phyloP scores from a whole-genome alignment of 164 flowering plant species.

The Akebia trifoliata region DNA sequence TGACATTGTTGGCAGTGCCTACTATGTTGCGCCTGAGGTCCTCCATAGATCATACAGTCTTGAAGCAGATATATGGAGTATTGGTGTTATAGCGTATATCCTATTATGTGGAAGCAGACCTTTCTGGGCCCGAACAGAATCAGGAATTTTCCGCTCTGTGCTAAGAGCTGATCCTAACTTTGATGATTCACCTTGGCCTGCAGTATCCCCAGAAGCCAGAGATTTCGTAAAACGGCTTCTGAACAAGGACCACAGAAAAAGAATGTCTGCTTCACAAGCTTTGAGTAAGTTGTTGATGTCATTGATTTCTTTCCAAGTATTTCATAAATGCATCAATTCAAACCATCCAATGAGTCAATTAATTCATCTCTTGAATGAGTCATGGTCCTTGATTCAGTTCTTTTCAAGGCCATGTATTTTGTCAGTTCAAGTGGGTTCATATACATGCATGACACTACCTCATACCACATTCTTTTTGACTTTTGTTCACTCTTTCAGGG shows the following conservation, averaged over 20 bases:
- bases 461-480: no score
- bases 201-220: conserved; percentile 51
- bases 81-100: conserved; percentile 90
- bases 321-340: background rate
- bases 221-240: conserved; percentile 59
- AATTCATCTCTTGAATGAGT: no score
- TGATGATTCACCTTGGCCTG: conserved; percentile 72
- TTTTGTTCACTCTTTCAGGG: no score
- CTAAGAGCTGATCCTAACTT: conserved; percentile 94
- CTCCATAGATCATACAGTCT: conserved; percentile 88
- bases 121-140: conserved; percentile 99
- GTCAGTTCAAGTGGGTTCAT: no score
- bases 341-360: no score
- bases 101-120: conserved; percentile 98
- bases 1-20: conserved; percentile 99
- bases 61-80: conserved; percentile 99
- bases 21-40: conserved; percentile 99
- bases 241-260: conserved; percentile 60
- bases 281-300: conserved; percentile 37
- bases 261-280: conserved; percentile 71
- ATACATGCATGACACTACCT: no score
- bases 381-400: no score
- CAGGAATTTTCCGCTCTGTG: conserved; percentile 97
- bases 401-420: no score
- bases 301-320: background rate